Percentiles rank a stretch among this genome's conserved stretches.
phyloP scores from a whole-genome alignment of 164 flowering plant genomes.

The Taxillus chinensis region DNA sequence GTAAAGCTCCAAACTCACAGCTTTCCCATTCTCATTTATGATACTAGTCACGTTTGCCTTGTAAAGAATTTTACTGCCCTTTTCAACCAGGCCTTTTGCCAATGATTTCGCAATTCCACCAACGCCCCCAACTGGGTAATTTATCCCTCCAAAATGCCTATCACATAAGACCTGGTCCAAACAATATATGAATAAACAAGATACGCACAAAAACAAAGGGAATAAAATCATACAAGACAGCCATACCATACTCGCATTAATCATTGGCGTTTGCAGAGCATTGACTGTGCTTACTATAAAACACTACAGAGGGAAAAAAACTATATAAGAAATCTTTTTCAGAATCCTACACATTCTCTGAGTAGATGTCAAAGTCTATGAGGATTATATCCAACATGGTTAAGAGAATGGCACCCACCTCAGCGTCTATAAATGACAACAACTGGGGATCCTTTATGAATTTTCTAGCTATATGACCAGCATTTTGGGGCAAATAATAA shows the following conservation, averaged over 20 bases:
- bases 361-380: background rate
- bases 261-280: slow-evolving; percentile 93
- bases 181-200: slow-evolving; percentile 7
- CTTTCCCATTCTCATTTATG: slow-evolving; percentile 65
- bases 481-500: slow-evolving; percentile 91
- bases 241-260: slow-evolving; percentile 93
- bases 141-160: slow-evolving; percentile 94
- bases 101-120: slow-evolving; percentile 91
- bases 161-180: slow-evolving; percentile 78
- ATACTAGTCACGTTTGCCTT: slow-evolving; percentile 79
- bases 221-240: slow-evolving; percentile 1
- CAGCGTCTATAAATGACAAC: slow-evolving; percentile 90
- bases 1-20: slow-evolving; percentile 52
- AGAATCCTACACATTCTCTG: background rate
- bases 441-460: slow-evolving; percentile 75
- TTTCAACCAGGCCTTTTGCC: slow-evolving; percentile 67
- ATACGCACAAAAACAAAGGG: slow-evolving; percentile 1
- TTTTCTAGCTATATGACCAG: slow-evolving; percentile 86
- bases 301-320: slow-evolving; percentile 46
- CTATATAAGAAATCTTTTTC: background rate
- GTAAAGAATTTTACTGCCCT: slow-evolving; percentile 79
- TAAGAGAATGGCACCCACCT: slow-evolving; percentile 34
- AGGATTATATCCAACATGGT: background rate
- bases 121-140: slow-evolving; percentile 98
- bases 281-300: slow-evolving; percentile 95